Evolutionary conservation across 1,139 yeast species (phyloP).

Genomic region (Candida tetrigidarum): DNA sequence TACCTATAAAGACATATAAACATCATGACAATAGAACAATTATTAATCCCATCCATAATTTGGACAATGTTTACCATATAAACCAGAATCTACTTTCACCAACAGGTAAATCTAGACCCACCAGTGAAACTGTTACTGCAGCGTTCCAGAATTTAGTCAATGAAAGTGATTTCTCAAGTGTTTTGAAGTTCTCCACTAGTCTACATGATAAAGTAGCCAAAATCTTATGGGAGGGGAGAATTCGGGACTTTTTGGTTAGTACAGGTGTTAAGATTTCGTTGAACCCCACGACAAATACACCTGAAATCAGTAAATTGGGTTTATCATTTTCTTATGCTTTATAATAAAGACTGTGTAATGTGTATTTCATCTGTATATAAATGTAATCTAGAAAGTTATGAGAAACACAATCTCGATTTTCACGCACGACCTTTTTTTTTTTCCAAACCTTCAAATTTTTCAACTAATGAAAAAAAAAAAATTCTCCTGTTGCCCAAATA

Average conservation of each 20-base stretch:
- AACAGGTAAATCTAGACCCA: slow-evolving; percentile 7
- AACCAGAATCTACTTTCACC: slow-evolving; percentile 28
- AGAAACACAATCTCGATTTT: not conserved
- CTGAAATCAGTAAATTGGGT: slow-evolving; percentile 44
- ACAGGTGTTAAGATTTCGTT: slow-evolving; percentile 64
- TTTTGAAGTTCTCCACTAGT: slow-evolving; percentile 76
- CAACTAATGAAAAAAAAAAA: not conserved
- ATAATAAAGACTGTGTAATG: too few relatives aligned
- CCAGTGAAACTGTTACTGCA: slow-evolving; percentile 45
- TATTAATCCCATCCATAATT: slow-evolving; percentile 29
- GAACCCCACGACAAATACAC: slow-evolving; percentile 32
- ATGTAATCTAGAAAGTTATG: not conserved
- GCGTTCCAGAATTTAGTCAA: slow-evolving; percentile 58
- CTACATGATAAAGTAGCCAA: slow-evolving; percentile 63
- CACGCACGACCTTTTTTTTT: slow-evolving; percentile 6
- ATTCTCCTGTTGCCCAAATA: not conserved
- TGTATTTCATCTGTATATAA: too few relatives aligned
- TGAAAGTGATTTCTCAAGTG: slow-evolving; percentile 65
- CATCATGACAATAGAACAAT: slow-evolving; percentile 13
- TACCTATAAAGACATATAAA: slow-evolving; percentile 10
- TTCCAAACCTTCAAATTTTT: not conserved
- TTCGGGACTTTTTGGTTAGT: slow-evolving; percentile 77
- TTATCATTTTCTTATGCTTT: slow-evolving; percentile 44
- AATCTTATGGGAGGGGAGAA: slow-evolving; percentile 87
- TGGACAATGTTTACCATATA: slow-evolving; percentile 29